Evolutionary conservation across 352 stramenopile genomes (phyloP), one percentile per base, ranked within the genome.

Genomic region (Phytophthora quininea): DNA sequence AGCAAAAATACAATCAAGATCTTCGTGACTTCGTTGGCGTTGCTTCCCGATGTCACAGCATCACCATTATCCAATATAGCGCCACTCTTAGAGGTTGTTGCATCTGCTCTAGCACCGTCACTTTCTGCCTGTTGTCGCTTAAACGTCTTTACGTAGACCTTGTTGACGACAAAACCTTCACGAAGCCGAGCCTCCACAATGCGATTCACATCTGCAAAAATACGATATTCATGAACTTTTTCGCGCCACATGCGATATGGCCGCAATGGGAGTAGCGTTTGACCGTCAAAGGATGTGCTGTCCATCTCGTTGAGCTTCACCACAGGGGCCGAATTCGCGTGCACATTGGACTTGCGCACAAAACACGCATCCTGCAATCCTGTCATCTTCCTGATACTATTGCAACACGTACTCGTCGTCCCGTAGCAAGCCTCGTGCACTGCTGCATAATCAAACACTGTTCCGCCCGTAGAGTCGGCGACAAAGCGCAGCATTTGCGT

Each of bases 171-270:
- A 38, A 96, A 96, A 1, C 89, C 89, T 82, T 96, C 89, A 49
- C 86, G 70, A 54, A 95, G 73, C 6, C 89, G 80, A 43, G 88
- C 89, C 62, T 94, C 84, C 4, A 94, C 85, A 32, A 96, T 93
- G 32, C 87, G 86, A 63, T 90, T 79, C 14, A 94, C 82, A 27
- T 91, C 83, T 2, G 86, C 84, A 50, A 91, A 81, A 48, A 96
- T 95, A 6, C 87, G 84, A 64, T 95, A 96, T 60, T 96, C 89
- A 54, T 95, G 88, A 24, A 96, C 82, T 24, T 95, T 95, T 67
- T 96, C 79, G 30, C 89, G 89, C 82, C 88, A 96, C 80, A 96
- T 82, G 1, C 86, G 84, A 58, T 95, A 95, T 3, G 89, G 88
- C 38, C 82, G 84, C 40, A 95, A 64, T 8, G 87, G 80, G 37